Evolutionary conservation across 108 stramenopile genomes (phyloP).

Genomic region (Poteriospumella lacustris): DNA sequence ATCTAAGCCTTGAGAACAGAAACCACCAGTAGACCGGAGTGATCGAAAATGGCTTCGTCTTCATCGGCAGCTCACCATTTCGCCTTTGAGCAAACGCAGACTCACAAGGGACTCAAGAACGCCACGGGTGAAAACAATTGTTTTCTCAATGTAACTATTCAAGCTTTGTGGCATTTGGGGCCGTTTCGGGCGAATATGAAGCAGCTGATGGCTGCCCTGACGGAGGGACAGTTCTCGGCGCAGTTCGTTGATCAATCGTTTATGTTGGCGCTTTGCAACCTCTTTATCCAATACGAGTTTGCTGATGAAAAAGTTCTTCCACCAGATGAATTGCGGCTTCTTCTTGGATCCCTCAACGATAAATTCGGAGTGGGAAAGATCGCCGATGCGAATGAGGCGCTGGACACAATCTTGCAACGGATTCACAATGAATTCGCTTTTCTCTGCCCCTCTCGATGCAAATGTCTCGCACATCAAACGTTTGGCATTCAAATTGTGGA

Average conservation of each 20-base stretch:
- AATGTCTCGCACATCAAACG: constrained; percentile 13
- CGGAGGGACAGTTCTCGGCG: neutral
- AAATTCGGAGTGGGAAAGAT: neutral
- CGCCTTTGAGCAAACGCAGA: neutral
- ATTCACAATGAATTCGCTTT: neutral
- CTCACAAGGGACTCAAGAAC: neutral
- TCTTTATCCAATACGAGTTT: constrained; percentile 16
- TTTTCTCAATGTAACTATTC: constrained; percentile 20
- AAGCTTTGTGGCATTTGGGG: constrained; percentile 11
- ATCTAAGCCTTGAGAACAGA: too few species aligned
- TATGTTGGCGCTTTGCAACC: neutral
- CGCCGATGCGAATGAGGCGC: constrained; percentile 3
- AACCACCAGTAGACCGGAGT: too few species aligned
- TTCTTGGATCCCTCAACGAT: neutral
- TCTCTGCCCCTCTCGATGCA: neutral
- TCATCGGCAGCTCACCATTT: too few species aligned
- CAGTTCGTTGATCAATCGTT: neutral
- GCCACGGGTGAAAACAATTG: neutral
- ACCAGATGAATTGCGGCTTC: neutral
- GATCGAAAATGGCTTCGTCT: too few species aligned
- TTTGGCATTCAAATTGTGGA: neutral
- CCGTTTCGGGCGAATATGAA: neutral
- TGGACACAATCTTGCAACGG: constrained; percentile 1
- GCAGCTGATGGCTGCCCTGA: neutral
- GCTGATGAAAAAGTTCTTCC: constrained; percentile 3